Evolutionary conservation across 257 asterid genomes (phyloP).

Genomic region (Capsicum chinense): DNA sequence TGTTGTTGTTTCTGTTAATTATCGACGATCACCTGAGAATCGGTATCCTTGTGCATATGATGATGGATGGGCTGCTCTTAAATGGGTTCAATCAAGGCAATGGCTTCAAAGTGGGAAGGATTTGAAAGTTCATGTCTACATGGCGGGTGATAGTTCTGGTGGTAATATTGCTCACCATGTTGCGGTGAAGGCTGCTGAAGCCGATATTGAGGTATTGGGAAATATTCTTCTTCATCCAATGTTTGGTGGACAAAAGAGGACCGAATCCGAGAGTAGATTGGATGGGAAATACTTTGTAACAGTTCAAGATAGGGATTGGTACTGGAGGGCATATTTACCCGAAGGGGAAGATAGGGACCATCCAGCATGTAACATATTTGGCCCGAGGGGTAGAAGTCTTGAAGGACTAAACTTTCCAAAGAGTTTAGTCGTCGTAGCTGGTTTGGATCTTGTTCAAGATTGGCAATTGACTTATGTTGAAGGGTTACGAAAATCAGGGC

Average conservation of each 20-base stretch:
- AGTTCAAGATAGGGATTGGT: conserved; percentile 82
- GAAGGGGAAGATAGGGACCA: conserved; percentile 82
- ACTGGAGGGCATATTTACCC: conserved; percentile 84
- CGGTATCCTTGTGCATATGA: conserved; percentile 81
- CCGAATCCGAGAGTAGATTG: conserved; percentile 63
- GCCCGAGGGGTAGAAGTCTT: conserved; percentile 57
- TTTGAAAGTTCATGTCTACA: conserved; percentile 54
- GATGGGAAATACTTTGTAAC: conserved; percentile 80
- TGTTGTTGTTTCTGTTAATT: conserved; percentile 79
- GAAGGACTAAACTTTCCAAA: conserved; percentile 56
- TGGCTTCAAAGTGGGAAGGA: conserved; percentile 72
- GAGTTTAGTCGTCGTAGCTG: conserved; percentile 79
- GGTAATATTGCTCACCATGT: conserved; percentile 88
- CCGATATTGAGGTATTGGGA: conserved; percentile 59
- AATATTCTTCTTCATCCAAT: conserved; percentile 74
- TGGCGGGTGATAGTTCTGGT: conserved; percentile 87
- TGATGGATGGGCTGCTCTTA: conserved; percentile 82
- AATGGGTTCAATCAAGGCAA: conserved; percentile 65
- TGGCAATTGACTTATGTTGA: conserved; percentile 79
- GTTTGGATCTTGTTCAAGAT: conserved; percentile 78
- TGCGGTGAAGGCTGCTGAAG: conserved; percentile 67
- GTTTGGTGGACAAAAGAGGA: conserved; percentile 77
- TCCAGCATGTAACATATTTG: conserved; percentile 83
- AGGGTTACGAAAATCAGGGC: conserved; percentile 57
- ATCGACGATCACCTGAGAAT: conserved; percentile 78